Evolutionary conservation across 371 early-diverging fungal species (phyloP), one percentile per base, ranked within the genome.

Genomic region (Mortierella sp.): DNA sequence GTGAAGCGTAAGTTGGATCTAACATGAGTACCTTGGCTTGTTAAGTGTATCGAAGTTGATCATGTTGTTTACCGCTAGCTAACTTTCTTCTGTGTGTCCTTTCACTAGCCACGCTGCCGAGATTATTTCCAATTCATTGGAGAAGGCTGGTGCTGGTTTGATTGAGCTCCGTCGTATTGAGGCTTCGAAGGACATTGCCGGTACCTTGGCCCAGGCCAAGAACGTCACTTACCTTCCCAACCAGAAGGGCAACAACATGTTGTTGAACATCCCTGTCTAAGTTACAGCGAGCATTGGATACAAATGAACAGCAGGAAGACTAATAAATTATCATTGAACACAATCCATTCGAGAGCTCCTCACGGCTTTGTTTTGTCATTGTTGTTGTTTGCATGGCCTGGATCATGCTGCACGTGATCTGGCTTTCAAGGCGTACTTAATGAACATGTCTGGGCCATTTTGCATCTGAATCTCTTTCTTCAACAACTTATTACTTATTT

Each of bases 141-240:
- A 95, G 77, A 97, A 97, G 93, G 96, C 96, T 70, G 99, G 99
- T 58, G 94, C 91, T 78, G 98, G 98, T 71, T 91, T 98, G 60
- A 93, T 99, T 88, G 96, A 98, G 88, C 94, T 99, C 88, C 96
- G 99, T 89, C 95, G 98, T 83, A 98, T 99, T 81, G 99, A 99
- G 88, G 98, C 99, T 41, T 93, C 97, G 77, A 97, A 96, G 91
- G 99, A 99, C 46, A 99, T 99, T 88, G 98, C 99, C n/a, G 89
- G 88, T 51, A 97, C 97, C 24, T 91, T 99, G 82, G 90, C 96
- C 68, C 89, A 92, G 49, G 91, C 98, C 46, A 90, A 93, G 78
- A 97, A 96, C 84, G 96, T 99, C 70, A 97, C 98, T 14, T 99
- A 98, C 84, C 91, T 99, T 83, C 99, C 99, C 43, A 86, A 86